Base-by-base conservation (phyloP, 2,329 filamentous ascomycete genomes). In the Aureobasidium vineae region DNA sequence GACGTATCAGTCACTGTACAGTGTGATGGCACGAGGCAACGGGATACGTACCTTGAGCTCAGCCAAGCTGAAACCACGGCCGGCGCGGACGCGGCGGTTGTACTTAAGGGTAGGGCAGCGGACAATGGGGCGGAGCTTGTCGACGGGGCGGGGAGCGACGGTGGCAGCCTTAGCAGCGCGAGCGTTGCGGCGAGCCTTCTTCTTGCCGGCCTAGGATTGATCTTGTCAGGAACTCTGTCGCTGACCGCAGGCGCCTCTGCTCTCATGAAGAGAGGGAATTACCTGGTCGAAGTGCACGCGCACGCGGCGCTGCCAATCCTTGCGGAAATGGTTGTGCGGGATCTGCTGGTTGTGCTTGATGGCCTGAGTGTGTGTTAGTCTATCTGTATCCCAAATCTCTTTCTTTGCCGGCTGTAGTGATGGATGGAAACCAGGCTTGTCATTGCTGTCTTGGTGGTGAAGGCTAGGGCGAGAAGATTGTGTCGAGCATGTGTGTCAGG, bases 271-370 rank as follows among this genome's bases (percentile, higher is more conserved):
- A 82, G 77, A 80, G 80, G 82, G 80, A 82, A 78, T 84, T 94
- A 96, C 94, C 92, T 98, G 95, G 87, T 99, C 92, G 86, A 99
- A 99, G 88, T 99, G 95, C 84, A 91, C 91, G 85, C 92, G 91
- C 80, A 99, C 95, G 85, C 93, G 91, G 85, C 92, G 91, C 85
- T 98, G 93, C 95, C 95, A 99, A 88, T 99, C 93, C 92, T 97
- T 97, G 85, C 92, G 93, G 91, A 97, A 97, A 82, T 97, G 93
- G 88, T 96, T 96, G 88, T 94, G 90, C 81, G 90, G 90, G 83
- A 97, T 90, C 86, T 94, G 90, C 87, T 97, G 92, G 86, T 98
- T 98, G 90, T 97, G 92, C 89, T 96, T 96, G 92, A 98, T 97
- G 87, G 94, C 91, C 93, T 66, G 53, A 11, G 31, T 23, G 11